phyloP scores from a whole-genome alignment of 2,329 filamentous ascomycete genomes.

The Didymella exigua region DNA sequence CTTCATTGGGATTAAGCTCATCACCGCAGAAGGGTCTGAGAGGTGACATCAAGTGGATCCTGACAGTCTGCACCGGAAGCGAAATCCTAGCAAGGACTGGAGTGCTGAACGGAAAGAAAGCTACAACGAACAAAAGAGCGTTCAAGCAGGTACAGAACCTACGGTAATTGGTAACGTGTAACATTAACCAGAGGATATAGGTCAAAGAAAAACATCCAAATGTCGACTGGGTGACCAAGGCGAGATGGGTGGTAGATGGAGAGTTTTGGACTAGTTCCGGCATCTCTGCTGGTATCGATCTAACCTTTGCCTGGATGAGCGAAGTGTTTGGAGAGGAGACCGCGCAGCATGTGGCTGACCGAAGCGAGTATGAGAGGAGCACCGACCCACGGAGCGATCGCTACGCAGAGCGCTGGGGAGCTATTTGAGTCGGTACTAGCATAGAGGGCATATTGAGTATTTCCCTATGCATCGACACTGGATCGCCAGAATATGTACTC shows the following conservation, averaged over 20 bases:
- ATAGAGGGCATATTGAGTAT: not conserved
- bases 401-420: constrained; percentile 55
- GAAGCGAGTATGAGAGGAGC: constrained; percentile 65
- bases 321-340: constrained; percentile 60
- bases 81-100: constrained; percentile 64
- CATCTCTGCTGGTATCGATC: constrained; percentile 67
- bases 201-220: constrained; percentile 56
- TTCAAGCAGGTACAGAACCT: constrained; percentile 50
- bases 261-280: constrained; percentile 71
- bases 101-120: constrained; percentile 63
- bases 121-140: constrained; percentile 69
- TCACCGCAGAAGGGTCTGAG: constrained; percentile 48
- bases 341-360: constrained; percentile 56
- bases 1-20: constrained; percentile 49
- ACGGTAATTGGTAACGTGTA: not conserved
- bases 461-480: not conserved
- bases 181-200: constrained; percentile 10
- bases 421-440: constrained; percentile 13
- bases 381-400: constrained; percentile 59
- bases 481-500: too few relatives aligned
- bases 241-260: constrained; percentile 69
- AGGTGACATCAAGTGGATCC: constrained; percentile 56
- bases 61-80: constrained; percentile 72
- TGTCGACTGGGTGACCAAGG: constrained; percentile 65
- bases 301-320: constrained; percentile 63